A percentile compares a stretch with the other conserved stretches of the same genome.
phyloP scores from a whole-genome alignment of 2,329 filamentous ascomycete species.

The Monosporascus ibericus region DNA sequence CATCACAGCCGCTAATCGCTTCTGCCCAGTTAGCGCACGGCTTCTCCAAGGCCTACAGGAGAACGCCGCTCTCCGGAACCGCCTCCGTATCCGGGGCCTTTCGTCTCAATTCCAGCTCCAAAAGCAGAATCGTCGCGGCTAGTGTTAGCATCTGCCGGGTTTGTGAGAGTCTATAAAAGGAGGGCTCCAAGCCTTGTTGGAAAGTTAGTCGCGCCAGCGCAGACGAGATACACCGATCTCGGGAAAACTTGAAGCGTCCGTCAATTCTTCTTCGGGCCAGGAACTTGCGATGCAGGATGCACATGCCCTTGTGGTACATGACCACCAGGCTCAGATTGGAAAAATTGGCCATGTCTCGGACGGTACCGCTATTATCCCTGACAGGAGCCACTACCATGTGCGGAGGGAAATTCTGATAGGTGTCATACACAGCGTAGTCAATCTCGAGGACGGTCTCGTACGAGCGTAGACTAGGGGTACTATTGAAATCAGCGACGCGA shows the following conservation, averaged over 20 bases:
- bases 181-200: conserved; percentile 12
- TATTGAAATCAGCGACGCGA: conserved; percentile 35
- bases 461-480: conserved; percentile 1
- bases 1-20: conserved; percentile 7
- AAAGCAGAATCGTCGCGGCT: conserved; percentile 15
- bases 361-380: neutral
- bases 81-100: conserved; percentile 2
- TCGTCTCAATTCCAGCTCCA: conserved; percentile 16
- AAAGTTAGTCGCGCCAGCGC: conserved; percentile 14
- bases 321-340: conserved; percentile 38
- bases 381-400: conserved; percentile 7
- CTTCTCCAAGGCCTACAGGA: conserved; percentile 8
- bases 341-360: conserved; percentile 33
- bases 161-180: conserved; percentile 16
- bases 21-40: conserved; percentile 9
- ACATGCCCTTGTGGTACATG: conserved; percentile 44
- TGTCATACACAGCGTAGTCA: conserved; percentile 31
- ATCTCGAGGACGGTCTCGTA: conserved; percentile 24
- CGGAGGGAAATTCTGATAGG: conserved; percentile 12
- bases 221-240: conserved; percentile 20
- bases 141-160: conserved; percentile 21
- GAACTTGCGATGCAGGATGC: conserved; percentile 43
- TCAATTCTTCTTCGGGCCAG: conserved; percentile 23
- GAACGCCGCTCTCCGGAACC: conserved; percentile 2
- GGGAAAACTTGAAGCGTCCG: conserved; percentile 10